A percentile compares a stretch with the other conserved stretches of the same genome.
These are phyloP conservation scores for Phytophthora sojae DNA, from an alignment of 352 stramenopile species.

Conservation along the genomic window DNA sequence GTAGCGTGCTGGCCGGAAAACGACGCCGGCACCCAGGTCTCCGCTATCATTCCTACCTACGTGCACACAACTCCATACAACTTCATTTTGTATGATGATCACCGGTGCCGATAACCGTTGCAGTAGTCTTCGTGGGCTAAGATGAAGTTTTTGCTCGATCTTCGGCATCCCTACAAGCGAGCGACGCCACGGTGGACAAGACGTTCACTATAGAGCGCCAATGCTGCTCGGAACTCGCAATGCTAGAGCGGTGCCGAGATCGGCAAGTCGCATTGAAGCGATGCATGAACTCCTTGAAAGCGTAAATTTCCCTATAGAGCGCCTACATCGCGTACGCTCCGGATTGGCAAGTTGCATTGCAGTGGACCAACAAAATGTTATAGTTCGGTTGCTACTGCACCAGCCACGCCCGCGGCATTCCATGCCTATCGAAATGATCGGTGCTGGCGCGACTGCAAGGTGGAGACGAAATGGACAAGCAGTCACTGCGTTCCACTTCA, in stretches of 20 bases:
- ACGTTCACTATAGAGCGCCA: constrained; percentile 26
- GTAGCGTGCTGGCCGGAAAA: neutral
- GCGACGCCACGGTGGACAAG: constrained; percentile 32
- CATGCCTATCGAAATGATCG: constrained; percentile 11
- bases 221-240: constrained; percentile 21
- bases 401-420: neutral
- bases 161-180: constrained; percentile 28
- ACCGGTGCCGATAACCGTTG: too few species aligned
- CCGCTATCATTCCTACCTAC: neutral
- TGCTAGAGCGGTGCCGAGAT: constrained; percentile 23
- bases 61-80: too few species aligned
- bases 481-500: constrained; percentile 9
- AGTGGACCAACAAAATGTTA: neutral
- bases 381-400: neutral
- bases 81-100: neutral
- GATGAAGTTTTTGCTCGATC: neutral
- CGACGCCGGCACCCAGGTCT: too few species aligned
- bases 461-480: constrained; percentile 6
- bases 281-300: neutral
- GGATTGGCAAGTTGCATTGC: neutral
- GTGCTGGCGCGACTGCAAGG: constrained; percentile 7
- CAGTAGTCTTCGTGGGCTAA: neutral
- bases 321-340: neutral
- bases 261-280: constrained; percentile 22
- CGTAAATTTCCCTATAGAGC: neutral